Evolutionary conservation across 2,329 filamentous ascomycete species (phyloP).

Genomic region (Dothidotthia symphoricarpi): DNA sequence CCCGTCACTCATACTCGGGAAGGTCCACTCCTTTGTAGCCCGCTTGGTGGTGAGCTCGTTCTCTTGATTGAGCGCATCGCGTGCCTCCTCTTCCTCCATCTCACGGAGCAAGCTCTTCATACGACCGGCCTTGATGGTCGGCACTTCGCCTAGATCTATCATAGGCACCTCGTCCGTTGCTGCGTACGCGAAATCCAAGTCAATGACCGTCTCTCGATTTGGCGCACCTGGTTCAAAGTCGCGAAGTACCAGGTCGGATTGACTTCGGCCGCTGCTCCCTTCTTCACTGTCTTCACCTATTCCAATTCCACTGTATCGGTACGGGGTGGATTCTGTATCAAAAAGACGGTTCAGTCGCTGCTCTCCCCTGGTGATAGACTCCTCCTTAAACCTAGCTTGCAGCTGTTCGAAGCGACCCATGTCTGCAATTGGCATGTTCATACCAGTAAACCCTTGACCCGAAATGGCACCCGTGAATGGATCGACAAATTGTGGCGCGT

Average conservation of each 20-base stretch:
- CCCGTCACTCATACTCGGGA: conserved; percentile 36
- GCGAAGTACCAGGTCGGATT: conserved; percentile 58
- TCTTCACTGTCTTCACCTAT: conserved; percentile 41
- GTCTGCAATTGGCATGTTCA: conserved; percentile 35
- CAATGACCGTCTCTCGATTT: conserved; percentile 54
- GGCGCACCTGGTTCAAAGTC: conserved; percentile 44
- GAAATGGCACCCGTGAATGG: conserved; percentile 42
- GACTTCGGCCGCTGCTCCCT: conserved; percentile 40
- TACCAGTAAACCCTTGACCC: conserved; percentile 32
- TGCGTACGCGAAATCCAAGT: conserved; percentile 56
- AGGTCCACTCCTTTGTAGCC: conserved; percentile 54
- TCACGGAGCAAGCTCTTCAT: conserved; percentile 49
- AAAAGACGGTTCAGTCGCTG: conserved; percentile 59
- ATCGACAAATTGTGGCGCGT: conserved; percentile 44
- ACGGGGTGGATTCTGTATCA: conserved; percentile 55
- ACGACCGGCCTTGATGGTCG: conserved; percentile 58
- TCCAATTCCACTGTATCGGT: conserved; percentile 55
- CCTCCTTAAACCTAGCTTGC: conserved; percentile 56
- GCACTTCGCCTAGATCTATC: conserved; percentile 50
- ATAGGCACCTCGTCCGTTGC: conserved; percentile 35
- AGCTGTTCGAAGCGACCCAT: conserved; percentile 37
- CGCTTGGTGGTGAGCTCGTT: conserved; percentile 31
- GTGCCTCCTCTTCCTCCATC: conserved; percentile 43
- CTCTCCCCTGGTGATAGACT: conserved; percentile 57
- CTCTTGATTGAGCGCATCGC: conserved; percentile 27